A percentile compares a stretch with the other conserved stretches of the same genome.
Evolutionary conservation across 108 stramenopile species (phyloP).

Genomic region (Pseudonitzschia multiseries): DNA sequence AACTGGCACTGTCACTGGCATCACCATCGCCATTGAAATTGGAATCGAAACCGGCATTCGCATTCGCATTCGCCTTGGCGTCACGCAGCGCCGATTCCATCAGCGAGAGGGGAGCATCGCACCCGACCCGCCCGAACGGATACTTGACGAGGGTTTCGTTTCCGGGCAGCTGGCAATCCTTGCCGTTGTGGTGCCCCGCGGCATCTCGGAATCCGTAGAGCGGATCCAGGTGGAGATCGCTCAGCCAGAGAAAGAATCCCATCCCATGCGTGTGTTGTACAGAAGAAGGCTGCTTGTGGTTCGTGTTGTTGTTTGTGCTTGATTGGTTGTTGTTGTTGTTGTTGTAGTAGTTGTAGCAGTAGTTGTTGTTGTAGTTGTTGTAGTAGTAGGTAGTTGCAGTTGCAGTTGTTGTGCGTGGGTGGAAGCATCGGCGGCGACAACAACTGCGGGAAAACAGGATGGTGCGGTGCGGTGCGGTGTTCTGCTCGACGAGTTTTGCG

Average conservation of each 20-base stretch:
- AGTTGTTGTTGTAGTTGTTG: too few species aligned
- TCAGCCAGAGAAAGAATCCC: conserved; percentile 62
- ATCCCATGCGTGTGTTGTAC: too few species aligned
- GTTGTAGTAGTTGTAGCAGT: too few species aligned
- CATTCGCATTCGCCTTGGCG: background rate
- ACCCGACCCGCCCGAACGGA: conserved; percentile 31
- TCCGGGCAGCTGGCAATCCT: background rate
- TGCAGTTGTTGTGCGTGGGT: background rate
- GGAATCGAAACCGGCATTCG: too few species aligned
- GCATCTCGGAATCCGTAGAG: conserved; percentile 50
- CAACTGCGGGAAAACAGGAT: too few species aligned
- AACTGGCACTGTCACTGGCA: background rate
- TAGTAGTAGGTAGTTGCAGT: background rate
- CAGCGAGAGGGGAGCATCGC: conserved; percentile 42
- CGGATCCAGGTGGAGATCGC: conserved; percentile 71
- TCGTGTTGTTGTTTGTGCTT: background rate
- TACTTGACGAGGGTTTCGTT: background rate
- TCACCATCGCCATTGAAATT: background rate
- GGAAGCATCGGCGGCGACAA: conserved; percentile 3
- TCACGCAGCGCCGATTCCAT: conserved; percentile 18
- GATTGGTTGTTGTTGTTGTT: too few species aligned
- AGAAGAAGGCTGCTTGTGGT: background rate
- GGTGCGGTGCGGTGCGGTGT: too few species aligned
- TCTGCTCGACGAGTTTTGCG: too few species aligned
- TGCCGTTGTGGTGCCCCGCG: conserved; percentile 3